Conservation (phyloP, 805 yeast species). For the Metschnikowia reukaufii region DNA sequence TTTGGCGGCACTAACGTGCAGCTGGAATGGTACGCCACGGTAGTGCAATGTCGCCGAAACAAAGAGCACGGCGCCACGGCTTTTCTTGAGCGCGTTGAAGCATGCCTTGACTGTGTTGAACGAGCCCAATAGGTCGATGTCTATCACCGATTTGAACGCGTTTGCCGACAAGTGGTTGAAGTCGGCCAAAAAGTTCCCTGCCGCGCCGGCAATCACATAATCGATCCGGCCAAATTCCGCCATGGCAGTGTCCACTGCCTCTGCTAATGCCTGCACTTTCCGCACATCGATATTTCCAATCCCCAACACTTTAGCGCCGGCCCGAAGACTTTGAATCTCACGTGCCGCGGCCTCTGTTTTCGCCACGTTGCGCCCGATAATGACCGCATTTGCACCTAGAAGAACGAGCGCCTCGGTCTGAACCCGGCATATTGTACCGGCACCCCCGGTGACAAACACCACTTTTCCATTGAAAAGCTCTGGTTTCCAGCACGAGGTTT, state of each 20-base stretch:
- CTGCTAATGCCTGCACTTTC: conserved; percentile 53
- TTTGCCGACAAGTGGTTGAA: conserved; percentile 75
- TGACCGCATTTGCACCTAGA: conserved; percentile 84
- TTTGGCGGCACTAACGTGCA: conserved; percentile 93
- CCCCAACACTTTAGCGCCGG: conserved; percentile 68
- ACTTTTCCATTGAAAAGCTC: conserved; percentile 80
- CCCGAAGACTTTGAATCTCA: conserved; percentile 58
- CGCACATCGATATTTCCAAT: conserved; percentile 79
- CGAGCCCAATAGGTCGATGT: conserved; percentile 85
- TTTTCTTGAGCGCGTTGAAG: conserved; percentile 59
- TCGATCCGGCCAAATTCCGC: conserved; percentile 74
- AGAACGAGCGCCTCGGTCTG: conserved; percentile 82
- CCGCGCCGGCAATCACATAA: conserved; percentile 91
- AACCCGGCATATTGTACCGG: conserved; percentile 92
- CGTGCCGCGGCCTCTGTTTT: conserved; percentile 68
- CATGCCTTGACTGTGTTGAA: conserved; percentile 88
- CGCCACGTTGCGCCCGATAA: conserved; percentile 72
- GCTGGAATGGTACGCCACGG: conserved; percentile 83
- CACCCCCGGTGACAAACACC: conserved; percentile 92
- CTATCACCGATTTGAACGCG: conserved; percentile 85
- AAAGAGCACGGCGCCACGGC: conserved; percentile 72
- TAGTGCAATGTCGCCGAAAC: conserved; percentile 90
- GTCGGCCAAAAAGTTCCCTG: conserved; percentile 87
- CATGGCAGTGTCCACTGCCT: conserved; percentile 69
- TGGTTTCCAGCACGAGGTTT: conserved; percentile 46